Conservation (phyloP, 805 yeast species). For the Hanseniaspora pseudoguilliermondii region DNA sequence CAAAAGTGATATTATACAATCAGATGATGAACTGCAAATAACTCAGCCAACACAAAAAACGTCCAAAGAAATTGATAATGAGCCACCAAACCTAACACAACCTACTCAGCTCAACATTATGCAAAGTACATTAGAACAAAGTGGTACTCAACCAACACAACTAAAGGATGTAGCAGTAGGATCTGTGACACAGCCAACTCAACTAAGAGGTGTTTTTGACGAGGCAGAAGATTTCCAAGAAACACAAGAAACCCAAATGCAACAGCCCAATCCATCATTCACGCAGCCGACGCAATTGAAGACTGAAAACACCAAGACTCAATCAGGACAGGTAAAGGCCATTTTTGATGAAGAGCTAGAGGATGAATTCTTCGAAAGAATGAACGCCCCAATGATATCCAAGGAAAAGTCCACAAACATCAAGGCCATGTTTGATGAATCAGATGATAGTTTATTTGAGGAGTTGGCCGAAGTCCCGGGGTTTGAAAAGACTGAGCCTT, state of each 20-base stretch:
- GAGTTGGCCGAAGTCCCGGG: background rate
- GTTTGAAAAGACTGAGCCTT: background rate
- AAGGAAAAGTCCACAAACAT: background rate
- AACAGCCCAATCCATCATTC: background rate
- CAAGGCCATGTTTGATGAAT: background rate
- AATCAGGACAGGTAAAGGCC: background rate
- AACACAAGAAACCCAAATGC: background rate
- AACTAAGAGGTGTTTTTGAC: background rate
- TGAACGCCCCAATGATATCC: background rate
- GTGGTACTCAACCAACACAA: background rate
- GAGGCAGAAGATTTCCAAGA: background rate
- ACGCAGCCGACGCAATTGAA: conserved; percentile 7
- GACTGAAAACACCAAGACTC: background rate
- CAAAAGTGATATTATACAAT: background rate
- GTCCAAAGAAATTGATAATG: conserved; percentile 10
- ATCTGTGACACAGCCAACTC: background rate
- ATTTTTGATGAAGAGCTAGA: background rate
- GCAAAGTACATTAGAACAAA: background rate
- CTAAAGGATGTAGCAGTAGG: too few species aligned
- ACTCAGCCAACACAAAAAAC: background rate
- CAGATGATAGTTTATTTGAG: background rate
- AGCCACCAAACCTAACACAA: background rate
- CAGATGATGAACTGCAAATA: conserved; percentile 8
- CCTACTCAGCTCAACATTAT: conserved; percentile 6
- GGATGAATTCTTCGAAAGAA: background rate